Evolutionary conservation across 2,329 filamentous ascomycete species (phyloP).

Genomic region (Dothiorella sarmentorum): DNA sequence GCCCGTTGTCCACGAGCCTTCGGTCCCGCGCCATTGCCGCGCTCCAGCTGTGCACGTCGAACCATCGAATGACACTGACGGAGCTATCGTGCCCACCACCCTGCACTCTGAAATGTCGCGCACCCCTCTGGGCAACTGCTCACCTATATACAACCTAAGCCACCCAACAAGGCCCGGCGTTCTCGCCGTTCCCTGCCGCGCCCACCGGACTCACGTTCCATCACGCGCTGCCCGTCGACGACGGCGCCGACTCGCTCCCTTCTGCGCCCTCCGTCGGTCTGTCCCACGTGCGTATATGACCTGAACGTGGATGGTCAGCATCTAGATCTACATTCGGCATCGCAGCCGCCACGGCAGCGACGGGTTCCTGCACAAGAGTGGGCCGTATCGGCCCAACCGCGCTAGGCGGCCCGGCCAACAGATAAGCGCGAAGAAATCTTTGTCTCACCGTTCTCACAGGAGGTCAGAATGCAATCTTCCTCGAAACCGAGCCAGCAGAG

Average conservation of each 20-base stretch:
- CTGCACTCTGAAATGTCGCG: conserved; percentile 14
- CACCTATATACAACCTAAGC: background rate
- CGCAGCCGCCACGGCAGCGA: conserved; percentile 1
- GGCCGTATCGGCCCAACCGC: conserved; percentile 16
- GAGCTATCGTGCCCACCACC: background rate
- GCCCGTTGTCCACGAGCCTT: no score
- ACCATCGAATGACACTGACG: conserved; percentile 16
- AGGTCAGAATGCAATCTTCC: conserved; percentile 87
- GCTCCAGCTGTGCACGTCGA: background rate
- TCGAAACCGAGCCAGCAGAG: conserved; percentile 91
- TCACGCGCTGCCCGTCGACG: conserved; percentile 26
- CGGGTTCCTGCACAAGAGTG: conserved; percentile 19
- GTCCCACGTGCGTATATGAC: conserved; percentile 72
- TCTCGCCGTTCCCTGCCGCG: background rate
- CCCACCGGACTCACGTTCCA: background rate
- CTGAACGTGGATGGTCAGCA: conserved; percentile 40
- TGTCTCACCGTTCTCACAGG: conserved; percentile 78
- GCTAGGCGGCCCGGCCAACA: conserved; percentile 8
- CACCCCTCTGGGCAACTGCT: background rate
- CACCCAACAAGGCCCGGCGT: background rate
- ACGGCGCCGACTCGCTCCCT: conserved; percentile 33
- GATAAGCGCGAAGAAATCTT: conserved; percentile 19
- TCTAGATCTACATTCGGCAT: conserved; percentile 23
- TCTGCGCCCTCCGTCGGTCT: conserved; percentile 53
- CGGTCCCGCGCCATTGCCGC: background rate